These are phyloP conservation scores for Lenzites betulinus DNA, from an alignment of 768 basidiomycete genomes.

Conservation along the genomic window DNA sequence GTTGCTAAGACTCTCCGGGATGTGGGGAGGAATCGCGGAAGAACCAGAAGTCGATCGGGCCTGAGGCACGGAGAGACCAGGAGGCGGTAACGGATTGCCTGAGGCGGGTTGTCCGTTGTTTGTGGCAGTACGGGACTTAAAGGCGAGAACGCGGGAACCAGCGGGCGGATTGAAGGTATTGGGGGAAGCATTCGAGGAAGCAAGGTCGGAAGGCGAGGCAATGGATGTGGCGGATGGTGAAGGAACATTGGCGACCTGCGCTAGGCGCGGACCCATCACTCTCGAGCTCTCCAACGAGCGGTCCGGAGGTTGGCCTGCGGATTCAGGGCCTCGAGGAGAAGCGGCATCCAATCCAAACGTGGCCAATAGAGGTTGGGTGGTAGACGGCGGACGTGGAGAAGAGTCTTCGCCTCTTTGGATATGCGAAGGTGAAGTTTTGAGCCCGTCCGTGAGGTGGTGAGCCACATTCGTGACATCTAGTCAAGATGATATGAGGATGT, in stretches of 20 bases:
- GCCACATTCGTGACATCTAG: constrained; percentile 2
- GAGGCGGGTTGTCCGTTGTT: constrained; percentile 4
- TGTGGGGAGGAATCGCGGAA: not conserved
- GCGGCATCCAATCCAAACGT: not conserved
- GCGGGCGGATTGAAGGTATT: constrained; percentile 40
- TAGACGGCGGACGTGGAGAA: not conserved
- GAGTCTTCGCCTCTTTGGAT: not conserved
- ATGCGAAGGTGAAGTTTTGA: not conserved
- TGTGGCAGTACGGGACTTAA: constrained; percentile 35
- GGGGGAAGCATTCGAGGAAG: constrained; percentile 25
- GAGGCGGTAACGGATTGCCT: constrained; percentile 16
- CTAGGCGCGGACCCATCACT: constrained; percentile 15
- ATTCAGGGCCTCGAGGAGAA: not conserved
- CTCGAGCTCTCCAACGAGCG: constrained; percentile 9
- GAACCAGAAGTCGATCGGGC: not conserved
- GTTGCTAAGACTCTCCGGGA: constrained; percentile 1
- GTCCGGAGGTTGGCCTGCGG: constrained; percentile 14
- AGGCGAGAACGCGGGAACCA: constrained; percentile 47
- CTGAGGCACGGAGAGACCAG: constrained; percentile 12
- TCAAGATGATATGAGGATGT: not conserved
- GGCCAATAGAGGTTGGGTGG: not conserved
- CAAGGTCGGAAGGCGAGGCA: constrained; percentile 9
- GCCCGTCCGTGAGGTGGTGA: not conserved
- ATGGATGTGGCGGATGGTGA: constrained; percentile 12
- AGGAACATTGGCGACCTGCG: not conserved